Evolutionary conservation across 768 basidiomycete species (phyloP), one percentile per base, ranked within the genome.

Genomic region (Collybia sordida): DNA sequence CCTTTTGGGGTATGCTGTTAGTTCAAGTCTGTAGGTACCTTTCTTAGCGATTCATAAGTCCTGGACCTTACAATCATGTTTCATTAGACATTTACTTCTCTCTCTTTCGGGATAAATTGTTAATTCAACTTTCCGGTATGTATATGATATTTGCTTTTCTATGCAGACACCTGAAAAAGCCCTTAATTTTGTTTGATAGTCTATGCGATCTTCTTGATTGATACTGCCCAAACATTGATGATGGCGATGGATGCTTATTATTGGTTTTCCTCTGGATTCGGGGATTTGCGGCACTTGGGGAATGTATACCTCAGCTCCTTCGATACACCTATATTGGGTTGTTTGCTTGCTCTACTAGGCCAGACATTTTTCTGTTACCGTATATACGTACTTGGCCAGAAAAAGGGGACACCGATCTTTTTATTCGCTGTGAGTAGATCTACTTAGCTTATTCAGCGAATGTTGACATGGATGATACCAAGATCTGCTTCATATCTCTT

Each of bases 301-400:
- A 31, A 51, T 23, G 39, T 50, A 9, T 38, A 40, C 21, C 34
- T 48, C 21, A 49, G 44, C 0, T 50, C 53, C 3, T 54, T 54
- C 41, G 49, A 58, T 36, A 51, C 52, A 6, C 47, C 48, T 3
- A 52, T 58, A 28, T 28, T 58, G 43, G 56, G 48, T 14, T 48
- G 53, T 3, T 47, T 58, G 8, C 31, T 54, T 24, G 53, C 56
- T 18, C 42, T 55, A 1, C 38, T 52, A 1, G 50, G 54, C 31
- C 53, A 58, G 39, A 4, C 50, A 7, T 58, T 58, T 35, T 54
- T 58, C 44, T 54, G 53, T 34, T 58, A 55, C 31, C 56, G 56
- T 19, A 58, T 58, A 12, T 58, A 50, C 47, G 34, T 46, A 22
- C 42, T 58, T 8, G 52, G 43, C 12, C 46, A 52, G 25, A 46